These are phyloP conservation scores for Backusella australiensis DNA, from an alignment of 192 early-diverging fungal genomes.

Conservation along the genomic window DNA sequence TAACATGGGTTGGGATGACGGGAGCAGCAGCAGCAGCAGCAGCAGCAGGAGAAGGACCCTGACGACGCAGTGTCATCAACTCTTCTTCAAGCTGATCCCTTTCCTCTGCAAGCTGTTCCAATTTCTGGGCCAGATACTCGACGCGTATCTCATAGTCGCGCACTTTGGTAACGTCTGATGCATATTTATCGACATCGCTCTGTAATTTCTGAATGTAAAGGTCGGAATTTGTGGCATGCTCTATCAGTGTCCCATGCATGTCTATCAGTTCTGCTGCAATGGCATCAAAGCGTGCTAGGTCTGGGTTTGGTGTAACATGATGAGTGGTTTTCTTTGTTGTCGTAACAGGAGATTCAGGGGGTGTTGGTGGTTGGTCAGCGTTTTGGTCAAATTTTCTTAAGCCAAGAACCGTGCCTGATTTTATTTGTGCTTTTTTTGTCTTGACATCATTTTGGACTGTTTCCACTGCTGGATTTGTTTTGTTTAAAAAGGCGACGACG, in stretches of 20 bases:
- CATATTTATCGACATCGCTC: conserved; percentile 13
- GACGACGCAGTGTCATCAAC: not conserved
- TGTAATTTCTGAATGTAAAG: conserved; percentile 13
- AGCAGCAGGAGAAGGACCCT: not conserved
- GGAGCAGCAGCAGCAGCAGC: not conserved
- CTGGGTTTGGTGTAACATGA: not conserved
- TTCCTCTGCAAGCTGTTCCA: conserved; percentile 27
- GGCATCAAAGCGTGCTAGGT: conserved; percentile 7
- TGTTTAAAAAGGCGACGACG: not conserved
- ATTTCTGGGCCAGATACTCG: conserved; percentile 26
- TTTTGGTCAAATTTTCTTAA: not conserved
- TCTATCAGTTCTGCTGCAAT: conserved; percentile 10
- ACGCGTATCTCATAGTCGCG: conserved; percentile 30
- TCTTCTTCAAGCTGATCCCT: conserved; percentile 20
- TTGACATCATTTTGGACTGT: not conserved
- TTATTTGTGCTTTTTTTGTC: not conserved
- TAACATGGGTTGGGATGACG: not conserved
- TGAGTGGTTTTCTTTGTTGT: not conserved
- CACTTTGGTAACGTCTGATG: conserved; percentile 17
- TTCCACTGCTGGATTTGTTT: not conserved
- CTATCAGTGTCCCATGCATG: conserved; percentile 5
- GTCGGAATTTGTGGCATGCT: not conserved
- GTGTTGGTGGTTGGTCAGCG: not conserved
- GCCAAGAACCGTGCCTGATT: not conserved
- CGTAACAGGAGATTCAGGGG: not conserved